Conservation (phyloP, 208 protist genomes). For the Strigomonas culicis region DNA sequence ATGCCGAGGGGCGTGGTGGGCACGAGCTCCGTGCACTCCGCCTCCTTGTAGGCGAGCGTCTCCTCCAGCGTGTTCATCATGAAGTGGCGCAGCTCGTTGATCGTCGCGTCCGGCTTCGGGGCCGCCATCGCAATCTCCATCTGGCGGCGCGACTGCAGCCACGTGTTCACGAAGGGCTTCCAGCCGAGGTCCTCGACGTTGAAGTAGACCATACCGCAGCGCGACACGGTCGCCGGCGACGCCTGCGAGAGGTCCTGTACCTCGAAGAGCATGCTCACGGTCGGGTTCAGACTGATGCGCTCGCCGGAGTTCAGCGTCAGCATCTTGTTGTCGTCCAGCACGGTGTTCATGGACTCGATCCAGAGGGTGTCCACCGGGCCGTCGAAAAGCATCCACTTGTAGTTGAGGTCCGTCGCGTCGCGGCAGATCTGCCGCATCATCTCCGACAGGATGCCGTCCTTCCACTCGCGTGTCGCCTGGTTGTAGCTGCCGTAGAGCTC, state of each 20-base stretch:
- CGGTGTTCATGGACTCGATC: conserved; percentile 99
- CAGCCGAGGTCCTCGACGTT: conserved; percentile 94
- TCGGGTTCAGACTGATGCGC: conserved; percentile 96
- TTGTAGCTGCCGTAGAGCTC: conserved; percentile 98
- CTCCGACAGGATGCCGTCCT: conserved; percentile 96
- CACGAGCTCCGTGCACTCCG: conserved; percentile 90
- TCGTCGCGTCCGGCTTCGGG: conserved; percentile 86
- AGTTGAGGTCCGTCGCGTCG: conserved; percentile 86
- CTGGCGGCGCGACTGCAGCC: conserved; percentile 85
- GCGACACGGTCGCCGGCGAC: conserved; percentile 98
- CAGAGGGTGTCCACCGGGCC: conserved; percentile 98
- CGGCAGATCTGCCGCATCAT: conserved; percentile 93
- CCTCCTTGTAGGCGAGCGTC: conserved; percentile 74
- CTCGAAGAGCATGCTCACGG: conserved; percentile 98
- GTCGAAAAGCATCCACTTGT: conserved; percentile 98
- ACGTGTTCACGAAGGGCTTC: conserved; percentile 93
- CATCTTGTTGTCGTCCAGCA: conserved; percentile 99
- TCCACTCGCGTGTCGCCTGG: conserved; percentile 96
- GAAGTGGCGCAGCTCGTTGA: conserved; percentile 80
- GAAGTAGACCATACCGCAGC: conserved; percentile 98
- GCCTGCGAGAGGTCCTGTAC: conserved; percentile 97
- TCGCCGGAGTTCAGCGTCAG: conserved; percentile 98
- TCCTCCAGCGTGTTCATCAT: conserved; percentile 80
- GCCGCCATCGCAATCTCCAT: conserved; percentile 89
- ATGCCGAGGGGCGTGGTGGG: conserved; percentile 83